Evolutionary conservation across 2,329 filamentous ascomycete genomes (phyloP), one percentile per base, ranked within the genome.

Genomic region (Monosporascus cannonballus): DNA sequence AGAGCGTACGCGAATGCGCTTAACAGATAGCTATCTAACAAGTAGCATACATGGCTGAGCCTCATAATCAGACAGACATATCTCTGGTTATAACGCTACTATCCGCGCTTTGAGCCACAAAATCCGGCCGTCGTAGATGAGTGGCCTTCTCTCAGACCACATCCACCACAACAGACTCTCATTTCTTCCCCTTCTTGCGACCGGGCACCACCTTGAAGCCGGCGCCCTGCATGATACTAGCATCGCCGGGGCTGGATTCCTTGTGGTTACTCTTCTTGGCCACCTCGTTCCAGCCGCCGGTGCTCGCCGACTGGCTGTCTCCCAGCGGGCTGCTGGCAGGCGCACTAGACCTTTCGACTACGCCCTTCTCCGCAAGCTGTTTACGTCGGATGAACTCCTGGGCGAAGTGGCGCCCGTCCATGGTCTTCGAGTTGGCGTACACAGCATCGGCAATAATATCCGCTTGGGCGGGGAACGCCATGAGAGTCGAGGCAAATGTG

Each of bases 351-450:
- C 89, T 86, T 68, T 91, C 88, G 18, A 96, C 78, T 2, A 96
- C 81, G 39, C 94, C 94, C 75, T 92, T 94, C 61, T 97, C 93
- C 0, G 94, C 93, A 1, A 95, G 82, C 77, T 89, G 95, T 73
- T 92, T 93, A 63, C 93, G 91, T 36, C 92, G 88, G 54, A 97
- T 83, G 66, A 94, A 99, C 69, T 99, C 94, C 54, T 96, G 89
- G 0, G 90, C 91, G 66, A 97, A 97, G 65, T 95, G 90, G 48
- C 89, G 87, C 0, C 90, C 91, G 65, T 99, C 91, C 71, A 99
- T 89, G 1, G 92, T 95, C 63, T 86, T 87, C 2, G 90, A 95
- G 67, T 84, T 87, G 54, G 84, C 83, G 71, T 97, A 96, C 22
- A 97, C 87, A 8, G 88, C 88, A 67, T 97, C 94, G 14, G 90